Evolutionary conservation across 495 filamentous ascomycete genomes (phyloP), one percentile per base, ranked within the genome.

Genomic region (Neurospora pannonica): DNA sequence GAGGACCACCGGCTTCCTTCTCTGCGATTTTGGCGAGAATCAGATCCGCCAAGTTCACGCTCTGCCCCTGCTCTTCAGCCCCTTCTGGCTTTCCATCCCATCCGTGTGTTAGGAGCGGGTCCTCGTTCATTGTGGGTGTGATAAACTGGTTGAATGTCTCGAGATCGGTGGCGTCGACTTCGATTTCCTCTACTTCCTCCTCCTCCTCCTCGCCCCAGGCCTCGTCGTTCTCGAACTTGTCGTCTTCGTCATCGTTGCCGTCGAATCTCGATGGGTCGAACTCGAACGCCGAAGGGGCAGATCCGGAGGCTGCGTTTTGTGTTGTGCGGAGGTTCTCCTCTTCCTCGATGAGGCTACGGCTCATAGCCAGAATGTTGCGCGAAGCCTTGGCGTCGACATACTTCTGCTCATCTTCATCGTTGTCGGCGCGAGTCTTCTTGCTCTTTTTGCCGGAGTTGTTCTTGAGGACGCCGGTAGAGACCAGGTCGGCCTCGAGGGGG

Each of bases 21-120:
- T 91, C 91, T 13, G 94, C 94, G 78, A 99, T 99, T 83, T 97
- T 97, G 77, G 94, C 90, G 17, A 99, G 83, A 71, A 98, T 98
- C 71, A 98, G 83, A 77, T 96, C 96, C 38, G 97, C 93, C 70
- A 99, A 86, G 78, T 97, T 95, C 71, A 92, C 94, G 13, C 90
- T 87, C 69, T 86, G 84, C 13, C 84, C 85, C 73, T 85, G 84
- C 48, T 88, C 84, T 60, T 85, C 84, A 81, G 81, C n/a, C 6
- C 83, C 83, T 38, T 79, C 80, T 60, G 82, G 70, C 28, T 83
- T 82, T 37, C 76, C 70, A 70, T 83, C 82, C 86, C 87, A 86
- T 19, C 86, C 86, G 54, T 84, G 79, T 60, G 83, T 84, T 70
- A 89, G 77, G 70, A 89, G 81, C 2, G 85, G 83, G 74, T 88